Evolutionary conservation across 2,329 filamentous ascomycete genomes (phyloP).

Genomic region (Dendryphion nanum): DNA sequence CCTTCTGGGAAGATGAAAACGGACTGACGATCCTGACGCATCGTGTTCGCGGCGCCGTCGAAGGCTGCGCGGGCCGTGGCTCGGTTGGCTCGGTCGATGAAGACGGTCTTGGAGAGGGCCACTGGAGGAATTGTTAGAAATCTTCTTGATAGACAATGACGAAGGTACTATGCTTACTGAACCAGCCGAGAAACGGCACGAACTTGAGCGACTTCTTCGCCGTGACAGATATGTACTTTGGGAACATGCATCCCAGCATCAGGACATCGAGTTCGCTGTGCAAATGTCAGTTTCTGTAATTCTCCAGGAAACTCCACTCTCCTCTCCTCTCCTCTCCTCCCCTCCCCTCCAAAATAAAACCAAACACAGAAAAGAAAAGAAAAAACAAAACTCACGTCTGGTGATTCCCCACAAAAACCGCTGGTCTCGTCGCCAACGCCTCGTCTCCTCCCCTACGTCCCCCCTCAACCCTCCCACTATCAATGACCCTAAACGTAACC

Average conservation of each 20-base stretch:
- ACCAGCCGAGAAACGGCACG: slow-evolving; percentile 88
- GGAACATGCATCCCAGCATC: slow-evolving; percentile 86
- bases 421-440: slow-evolving; percentile 58
- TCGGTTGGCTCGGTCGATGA: slow-evolving; percentile 88
- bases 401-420: slow-evolving; percentile 91
- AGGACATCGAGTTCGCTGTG: slow-evolving; percentile 80
- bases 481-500: slow-evolving; percentile 69
- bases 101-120: slow-evolving; percentile 80
- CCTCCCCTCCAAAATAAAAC: slow-evolving; percentile 1
- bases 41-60: slow-evolving; percentile 76
- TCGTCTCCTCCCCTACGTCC: slow-evolving; percentile 32
- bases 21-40: slow-evolving; percentile 63
- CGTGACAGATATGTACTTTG: slow-evolving; percentile 86
- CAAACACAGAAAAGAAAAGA: too few species aligned
- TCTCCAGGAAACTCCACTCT: too few species aligned
- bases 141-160: background rate
- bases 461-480: slow-evolving; percentile 28
- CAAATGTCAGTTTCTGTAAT: slow-evolving; percentile 12
- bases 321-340: background rate
- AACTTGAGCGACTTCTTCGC: slow-evolving; percentile 82
- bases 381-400: slow-evolving; percentile 73
- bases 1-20: slow-evolving; percentile 92
- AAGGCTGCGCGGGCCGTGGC: slow-evolving; percentile 83
- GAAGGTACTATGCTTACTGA: slow-evolving; percentile 54
- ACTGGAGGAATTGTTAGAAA: slow-evolving; percentile 34